Evolutionary conservation across 148 eudicot species (phyloP).

Genomic region (Rhododendron griersonianum): DNA sequence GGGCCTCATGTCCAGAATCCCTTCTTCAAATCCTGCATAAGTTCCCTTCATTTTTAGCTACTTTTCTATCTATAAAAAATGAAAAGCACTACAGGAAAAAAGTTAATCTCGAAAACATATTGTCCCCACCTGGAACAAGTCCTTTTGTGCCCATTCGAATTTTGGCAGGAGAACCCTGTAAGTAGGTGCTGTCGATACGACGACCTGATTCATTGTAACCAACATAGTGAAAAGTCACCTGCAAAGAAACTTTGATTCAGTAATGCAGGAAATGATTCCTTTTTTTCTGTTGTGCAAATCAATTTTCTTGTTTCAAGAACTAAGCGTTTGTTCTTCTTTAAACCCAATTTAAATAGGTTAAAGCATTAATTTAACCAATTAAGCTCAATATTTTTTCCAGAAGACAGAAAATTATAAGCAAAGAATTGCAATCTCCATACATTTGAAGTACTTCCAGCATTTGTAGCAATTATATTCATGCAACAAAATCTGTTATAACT

Average conservation of each 20-base stretch:
- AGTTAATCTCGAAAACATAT: background rate
- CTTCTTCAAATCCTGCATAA: conserved; percentile 84
- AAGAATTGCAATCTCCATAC: background rate
- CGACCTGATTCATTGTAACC: conserved; percentile 98
- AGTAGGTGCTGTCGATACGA: conserved; percentile 91
- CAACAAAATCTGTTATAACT: background rate
- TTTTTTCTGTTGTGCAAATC: background rate
- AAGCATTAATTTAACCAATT: background rate
- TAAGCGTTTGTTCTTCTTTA: background rate
- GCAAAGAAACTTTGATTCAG: conserved; percentile 12
- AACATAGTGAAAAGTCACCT: conserved; percentile 84
- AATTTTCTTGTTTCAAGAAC: background rate
- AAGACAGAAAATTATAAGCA: background rate
- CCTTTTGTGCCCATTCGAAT: conserved; percentile 87
- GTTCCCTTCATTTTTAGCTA: conserved; percentile 2
- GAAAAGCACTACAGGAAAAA: background rate
- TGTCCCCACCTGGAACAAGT: conserved; percentile 68
- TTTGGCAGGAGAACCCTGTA: conserved; percentile 90
- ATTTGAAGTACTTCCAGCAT: background rate
- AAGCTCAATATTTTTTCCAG: background rate
- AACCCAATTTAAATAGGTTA: background rate
- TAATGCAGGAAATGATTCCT: background rate
- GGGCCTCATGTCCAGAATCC: conserved; percentile 90
- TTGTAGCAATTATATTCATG: background rate
- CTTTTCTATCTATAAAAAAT: background rate